phyloP scores from a whole-genome alignment of 2,329 filamentous ascomycete genomes.

The Xylariaceae sp. region DNA sequence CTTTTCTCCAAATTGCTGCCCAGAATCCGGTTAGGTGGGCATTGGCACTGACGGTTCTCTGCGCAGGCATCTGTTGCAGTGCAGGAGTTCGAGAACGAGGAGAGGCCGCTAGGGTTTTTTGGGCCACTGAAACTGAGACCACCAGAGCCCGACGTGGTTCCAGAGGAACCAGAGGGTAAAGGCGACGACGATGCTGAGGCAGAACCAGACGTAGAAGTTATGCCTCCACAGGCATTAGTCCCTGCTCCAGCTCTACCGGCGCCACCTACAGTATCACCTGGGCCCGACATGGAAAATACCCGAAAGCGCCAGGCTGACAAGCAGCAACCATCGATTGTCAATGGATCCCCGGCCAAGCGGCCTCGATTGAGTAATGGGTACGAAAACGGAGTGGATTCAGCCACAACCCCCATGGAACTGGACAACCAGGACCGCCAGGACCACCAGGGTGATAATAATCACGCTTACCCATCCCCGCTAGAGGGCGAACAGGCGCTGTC shows the following conservation, averaged over 20 bases:
- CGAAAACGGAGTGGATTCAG: conserved; percentile 51
- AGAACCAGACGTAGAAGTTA: conserved; percentile 27
- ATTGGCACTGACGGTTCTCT: conserved; percentile 42
- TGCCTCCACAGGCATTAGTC: conserved; percentile 36
- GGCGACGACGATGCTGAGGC: conserved; percentile 32
- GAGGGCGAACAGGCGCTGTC: conserved; percentile 54
- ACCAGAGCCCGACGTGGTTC: no score
- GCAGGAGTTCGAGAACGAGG: conserved; percentile 44
- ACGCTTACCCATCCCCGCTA: conserved; percentile 62
- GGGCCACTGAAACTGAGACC: no score
- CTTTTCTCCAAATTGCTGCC: conserved; percentile 26
- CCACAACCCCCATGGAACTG: conserved; percentile 57
- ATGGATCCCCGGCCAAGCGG: conserved; percentile 57
- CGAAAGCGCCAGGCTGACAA: conserved; percentile 49
- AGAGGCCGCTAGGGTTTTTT: conserved; percentile 51
- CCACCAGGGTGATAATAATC: conserved; percentile 41
- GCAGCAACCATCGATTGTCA: conserved; percentile 43
- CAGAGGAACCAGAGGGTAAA: no score
- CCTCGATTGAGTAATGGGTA: conserved; percentile 59
- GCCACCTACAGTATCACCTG: conserved; percentile 20
- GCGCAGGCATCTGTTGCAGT: conserved; percentile 46
- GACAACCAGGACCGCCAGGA: conserved; percentile 47
- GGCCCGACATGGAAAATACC: conserved; percentile 41
- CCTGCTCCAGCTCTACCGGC: conserved; percentile 22
- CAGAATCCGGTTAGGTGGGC: conserved; percentile 31